Base-by-base conservation (phyloP, 1,284 basidiomycete species). In the Trichosporon inkin region DNA sequence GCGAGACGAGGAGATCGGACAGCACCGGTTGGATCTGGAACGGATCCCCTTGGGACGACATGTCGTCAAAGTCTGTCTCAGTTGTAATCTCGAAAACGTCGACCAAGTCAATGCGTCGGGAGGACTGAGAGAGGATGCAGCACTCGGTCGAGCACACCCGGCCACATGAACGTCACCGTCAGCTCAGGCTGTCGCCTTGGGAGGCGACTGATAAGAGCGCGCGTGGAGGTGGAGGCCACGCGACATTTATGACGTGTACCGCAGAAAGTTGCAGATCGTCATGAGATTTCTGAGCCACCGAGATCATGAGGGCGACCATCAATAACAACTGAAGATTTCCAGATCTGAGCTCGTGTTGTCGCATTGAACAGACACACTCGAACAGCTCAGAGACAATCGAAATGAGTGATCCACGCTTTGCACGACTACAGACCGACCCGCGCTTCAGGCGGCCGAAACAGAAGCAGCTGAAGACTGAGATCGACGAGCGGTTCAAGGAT, bases 401-500 rank as follows among this genome's bases (percentile, higher is more conserved):
- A 1, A 64, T 64, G 63, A 57, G 41, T 16, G 92, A 95, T 78
- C 81, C 87, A 36, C 85, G 95, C 36, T 98, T 99, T 77, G 85
- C 89, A 34, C 83, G 89, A 60, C 82, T 98, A 56, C 88, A 87
- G 75, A 88, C 90, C 32, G 95, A 99, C 78, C 95, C 95, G 57
- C 86, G 95, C 58, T 99, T 99, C 81, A 83, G 94, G 37, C 84
- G 84, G 20, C 88, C 90, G 0, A 89, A 86, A 72, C 89, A 87
- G 75, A 86, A 88, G 53, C 82, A 86, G 57, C 81, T 86, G 67
- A 96, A 94, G 78, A 87, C 96, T 55, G 84, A 88, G 62, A 84
- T 98, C 39, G 95, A 99, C 76, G 88, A 95, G 14, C 87, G 95
- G n/a, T 99, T 99, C 84, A 90, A 89, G 75, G 81, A 83, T 62